Evolutionary conservation across 2,329 filamentous ascomycete genomes (phyloP), one percentile per base, ranked within the genome.

Genomic region (Cladophialophora chaetospira): DNA sequence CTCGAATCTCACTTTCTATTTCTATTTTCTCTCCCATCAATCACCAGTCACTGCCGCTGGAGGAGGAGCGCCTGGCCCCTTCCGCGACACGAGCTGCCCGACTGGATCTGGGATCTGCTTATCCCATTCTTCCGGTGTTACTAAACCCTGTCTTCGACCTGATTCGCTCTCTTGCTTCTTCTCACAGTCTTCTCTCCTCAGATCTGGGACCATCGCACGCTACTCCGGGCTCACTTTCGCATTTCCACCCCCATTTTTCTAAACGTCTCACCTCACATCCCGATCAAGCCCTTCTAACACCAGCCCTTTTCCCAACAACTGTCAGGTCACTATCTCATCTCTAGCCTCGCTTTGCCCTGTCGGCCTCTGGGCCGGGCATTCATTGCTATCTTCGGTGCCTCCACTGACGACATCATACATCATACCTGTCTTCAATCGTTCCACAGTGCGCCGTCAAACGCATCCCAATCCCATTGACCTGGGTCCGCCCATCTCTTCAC

Each of bases 351-450:
- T 23, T 28, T 9, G 23, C 19, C 42, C 42, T 13, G 19, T 44
- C 23, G 9, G 21, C 42, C 1, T 21, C 36, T 11, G 15, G n/a
- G 23, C 28, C 23, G 19, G n/a, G 11, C 4, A n/a, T 45, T 28
- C n/a, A 23, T 23, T 45, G 21, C 42, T 9, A 45, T 45, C 21
- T 28, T 23, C 28, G 42, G 15, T 15, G 25, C 48, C 25, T 51
- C 15, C 23, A 42, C n/a, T 15, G 13, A 51, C 26, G 17, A 42
- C 48, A 40, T 38, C 35, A 50, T 15, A 51, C 48, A 33, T 23
- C 48, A 51, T 31, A 51, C 17, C 48, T 25, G 26, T 15, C 23
- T 8, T 45, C 45, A n/a, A 21, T 17, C 17, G 13, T 25, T 36
- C 29, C 35, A 25, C 29, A 15, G 31, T 35, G 31, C 31, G 26